Conservation (phyloP, 2,329 filamentous ascomycete genomes). For the Trichoderma aggressivum region DNA sequence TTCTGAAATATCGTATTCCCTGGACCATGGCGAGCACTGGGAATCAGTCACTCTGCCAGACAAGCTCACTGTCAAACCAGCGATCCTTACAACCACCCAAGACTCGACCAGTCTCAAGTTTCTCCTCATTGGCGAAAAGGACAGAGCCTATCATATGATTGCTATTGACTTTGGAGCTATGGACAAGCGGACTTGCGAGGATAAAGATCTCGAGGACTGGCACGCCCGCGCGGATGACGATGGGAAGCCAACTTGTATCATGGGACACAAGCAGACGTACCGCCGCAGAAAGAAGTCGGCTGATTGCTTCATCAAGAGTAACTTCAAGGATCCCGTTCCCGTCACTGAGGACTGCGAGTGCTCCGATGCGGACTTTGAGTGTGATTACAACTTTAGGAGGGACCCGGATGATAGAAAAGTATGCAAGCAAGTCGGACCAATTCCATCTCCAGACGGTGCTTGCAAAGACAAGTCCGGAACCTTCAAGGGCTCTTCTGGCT, state of each 20-base stretch:
- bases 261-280: constrained; percentile 93
- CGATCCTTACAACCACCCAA: constrained; percentile 78
- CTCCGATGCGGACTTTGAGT: constrained; percentile 83
- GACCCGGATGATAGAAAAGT: constrained; percentile 60
- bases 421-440: constrained; percentile 62
- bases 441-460: constrained; percentile 65
- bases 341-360: constrained; percentile 76
- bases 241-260: constrained; percentile 80
- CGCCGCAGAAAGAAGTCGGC: constrained; percentile 79
- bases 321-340: constrained; percentile 75
- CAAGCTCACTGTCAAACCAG: constrained; percentile 64
- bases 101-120: constrained; percentile 95
- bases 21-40: constrained; percentile 89
- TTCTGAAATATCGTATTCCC: constrained; percentile 66
- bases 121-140: constrained; percentile 65
- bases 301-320: constrained; percentile 82
- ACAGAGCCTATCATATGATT: constrained; percentile 60
- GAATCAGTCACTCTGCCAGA: constrained; percentile 64
- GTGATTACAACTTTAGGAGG: constrained; percentile 85
- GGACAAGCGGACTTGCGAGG: constrained; percentile 73
- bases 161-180: constrained; percentile 80
- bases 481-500: constrained; percentile 85
- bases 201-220: constrained; percentile 84
- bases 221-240: constrained; percentile 76
- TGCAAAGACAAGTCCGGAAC: constrained; percentile 65